Percentiles rank a stretch among this genome's conserved stretches.
Conservation (phyloP, 257 asterid genomes). For the Apocynum venetum region DNA sequence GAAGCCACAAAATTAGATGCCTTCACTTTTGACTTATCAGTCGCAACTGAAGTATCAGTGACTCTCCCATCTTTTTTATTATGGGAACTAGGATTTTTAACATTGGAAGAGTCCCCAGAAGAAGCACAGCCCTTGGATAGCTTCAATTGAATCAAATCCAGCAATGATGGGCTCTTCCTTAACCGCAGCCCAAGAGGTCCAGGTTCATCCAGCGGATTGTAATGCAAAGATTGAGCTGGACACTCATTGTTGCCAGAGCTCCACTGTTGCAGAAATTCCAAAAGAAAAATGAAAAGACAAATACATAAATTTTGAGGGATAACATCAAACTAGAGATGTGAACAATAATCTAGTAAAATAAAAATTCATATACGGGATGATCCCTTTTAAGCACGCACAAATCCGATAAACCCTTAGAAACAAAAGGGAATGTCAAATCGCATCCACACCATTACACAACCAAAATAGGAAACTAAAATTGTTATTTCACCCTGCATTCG, state of each 20-base stretch:
- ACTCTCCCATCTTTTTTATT: slow-evolving; percentile 37
- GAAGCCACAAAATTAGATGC: slow-evolving; percentile 74
- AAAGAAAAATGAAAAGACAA: not conserved
- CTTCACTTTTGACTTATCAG: slow-evolving; percentile 83
- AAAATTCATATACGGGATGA: not conserved
- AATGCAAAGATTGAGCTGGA: slow-evolving; percentile 31
- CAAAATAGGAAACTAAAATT: not conserved
- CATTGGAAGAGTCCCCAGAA: slow-evolving; percentile 19
- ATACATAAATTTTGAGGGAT: not conserved
- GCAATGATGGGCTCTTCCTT: slow-evolving; percentile 64
- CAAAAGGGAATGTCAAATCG: not conserved
- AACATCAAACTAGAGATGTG: not conserved
- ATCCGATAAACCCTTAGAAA: not conserved
- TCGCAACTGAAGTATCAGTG: slow-evolving; percentile 29
- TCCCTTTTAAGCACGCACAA: not conserved
- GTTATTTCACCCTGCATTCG: not conserved
- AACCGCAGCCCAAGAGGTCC: slow-evolving; percentile 75
- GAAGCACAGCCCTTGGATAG: slow-evolving; percentile 39
- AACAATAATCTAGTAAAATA: not conserved
- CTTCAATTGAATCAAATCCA: slow-evolving; percentile 67
- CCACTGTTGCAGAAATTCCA: slow-evolving; percentile 27
- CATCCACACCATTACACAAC: not conserved
- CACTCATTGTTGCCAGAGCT: slow-evolving; percentile 27
- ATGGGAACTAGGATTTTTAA: slow-evolving; percentile 18
- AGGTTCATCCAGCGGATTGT: slow-evolving; percentile 71